Conservation (phyloP, 1,284 basidiomycete species). For the Pholiota adiposa region DNA sequence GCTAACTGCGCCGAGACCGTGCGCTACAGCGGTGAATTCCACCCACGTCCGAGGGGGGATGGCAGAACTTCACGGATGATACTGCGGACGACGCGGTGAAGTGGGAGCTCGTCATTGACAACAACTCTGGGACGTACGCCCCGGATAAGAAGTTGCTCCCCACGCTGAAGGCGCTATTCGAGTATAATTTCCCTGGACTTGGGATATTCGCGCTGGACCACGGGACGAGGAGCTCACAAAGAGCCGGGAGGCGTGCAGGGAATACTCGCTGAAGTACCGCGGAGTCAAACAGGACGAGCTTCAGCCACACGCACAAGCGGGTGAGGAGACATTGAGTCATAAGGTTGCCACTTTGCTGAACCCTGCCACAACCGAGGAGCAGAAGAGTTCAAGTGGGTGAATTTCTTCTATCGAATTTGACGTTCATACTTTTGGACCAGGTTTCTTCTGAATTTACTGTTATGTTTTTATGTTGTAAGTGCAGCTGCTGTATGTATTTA, state of each 20-base stretch:
- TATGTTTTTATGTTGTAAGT: too few species aligned
- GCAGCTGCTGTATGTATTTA: too few species aligned
- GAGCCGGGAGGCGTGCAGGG: slow-evolving; percentile 67
- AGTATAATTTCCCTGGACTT: slow-evolving; percentile 74
- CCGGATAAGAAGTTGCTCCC: slow-evolving; percentile 64
- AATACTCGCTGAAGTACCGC: slow-evolving; percentile 60
- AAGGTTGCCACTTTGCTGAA: not conserved
- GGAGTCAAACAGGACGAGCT: slow-evolving; percentile 62
- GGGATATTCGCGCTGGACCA: slow-evolving; percentile 57
- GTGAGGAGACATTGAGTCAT: slow-evolving; percentile 51
- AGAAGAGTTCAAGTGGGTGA: not conserved
- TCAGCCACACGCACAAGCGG: slow-evolving; percentile 58
- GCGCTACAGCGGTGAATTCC: slow-evolving; percentile 77
- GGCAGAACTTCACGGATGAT: slow-evolving; percentile 62
- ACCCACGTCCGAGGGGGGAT: slow-evolving; percentile 71
- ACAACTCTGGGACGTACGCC: slow-evolving; percentile 77
- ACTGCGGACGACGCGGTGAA: slow-evolving; percentile 53
- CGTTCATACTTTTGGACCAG: too few species aligned
- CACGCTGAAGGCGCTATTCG: slow-evolving; percentile 55
- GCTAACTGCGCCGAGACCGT: slow-evolving; percentile 58
- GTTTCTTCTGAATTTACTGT: too few species aligned
- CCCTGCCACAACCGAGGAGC: not conserved
- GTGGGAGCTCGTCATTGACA: slow-evolving; percentile 80
- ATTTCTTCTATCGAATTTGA: too few species aligned
- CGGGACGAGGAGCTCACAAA: slow-evolving; percentile 60